phyloP scores from a whole-genome alignment of 2,329 filamentous ascomycete species.

The Aspergillus luchuensis region DNA sequence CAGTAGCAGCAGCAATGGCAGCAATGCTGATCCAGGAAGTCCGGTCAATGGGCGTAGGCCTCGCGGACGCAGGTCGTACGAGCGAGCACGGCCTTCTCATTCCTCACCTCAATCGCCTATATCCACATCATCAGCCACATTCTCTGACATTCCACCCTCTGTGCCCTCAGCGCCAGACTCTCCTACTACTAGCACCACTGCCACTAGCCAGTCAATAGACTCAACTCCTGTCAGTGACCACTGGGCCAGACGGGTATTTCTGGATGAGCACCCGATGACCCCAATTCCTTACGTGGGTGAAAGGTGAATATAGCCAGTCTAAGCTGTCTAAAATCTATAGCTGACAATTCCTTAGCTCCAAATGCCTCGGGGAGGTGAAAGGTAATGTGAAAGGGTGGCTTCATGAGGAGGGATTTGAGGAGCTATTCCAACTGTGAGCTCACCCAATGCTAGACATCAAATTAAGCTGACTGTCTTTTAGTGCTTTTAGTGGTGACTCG shows the following conservation, averaged over 20 bases:
- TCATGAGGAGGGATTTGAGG: constrained; percentile 38
- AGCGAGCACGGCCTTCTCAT: constrained; percentile 33
- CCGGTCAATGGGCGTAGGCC: constrained; percentile 32
- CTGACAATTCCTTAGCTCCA: constrained; percentile 31
- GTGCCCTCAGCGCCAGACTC: constrained; percentile 38
- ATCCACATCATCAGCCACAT: constrained; percentile 33
- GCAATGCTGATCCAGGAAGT: constrained; percentile 29
- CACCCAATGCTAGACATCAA: neutral
- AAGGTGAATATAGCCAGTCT: constrained; percentile 27
- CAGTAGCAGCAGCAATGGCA: constrained; percentile 27
- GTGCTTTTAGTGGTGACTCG: constrained; percentile 50
- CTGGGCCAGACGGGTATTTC: constrained; percentile 47
- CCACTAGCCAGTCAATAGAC: constrained; percentile 34
- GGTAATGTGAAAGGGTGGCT: constrained; percentile 34
- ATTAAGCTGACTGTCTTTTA: constrained; percentile 21
- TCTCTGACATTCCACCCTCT: constrained; percentile 34
- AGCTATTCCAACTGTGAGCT: constrained; percentile 42
- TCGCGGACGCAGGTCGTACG: constrained; percentile 38
- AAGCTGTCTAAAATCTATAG: neutral
- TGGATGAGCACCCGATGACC: constrained; percentile 30
- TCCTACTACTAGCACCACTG: constrained; percentile 34
- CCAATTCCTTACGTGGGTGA: constrained; percentile 32
- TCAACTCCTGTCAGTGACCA: constrained; percentile 37
- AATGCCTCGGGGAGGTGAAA: constrained; percentile 36
- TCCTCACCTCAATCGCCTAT: constrained; percentile 31